Base-by-base conservation (phyloP, 2,329 filamentous ascomycete species). In the Fusarium clavum region DNA sequence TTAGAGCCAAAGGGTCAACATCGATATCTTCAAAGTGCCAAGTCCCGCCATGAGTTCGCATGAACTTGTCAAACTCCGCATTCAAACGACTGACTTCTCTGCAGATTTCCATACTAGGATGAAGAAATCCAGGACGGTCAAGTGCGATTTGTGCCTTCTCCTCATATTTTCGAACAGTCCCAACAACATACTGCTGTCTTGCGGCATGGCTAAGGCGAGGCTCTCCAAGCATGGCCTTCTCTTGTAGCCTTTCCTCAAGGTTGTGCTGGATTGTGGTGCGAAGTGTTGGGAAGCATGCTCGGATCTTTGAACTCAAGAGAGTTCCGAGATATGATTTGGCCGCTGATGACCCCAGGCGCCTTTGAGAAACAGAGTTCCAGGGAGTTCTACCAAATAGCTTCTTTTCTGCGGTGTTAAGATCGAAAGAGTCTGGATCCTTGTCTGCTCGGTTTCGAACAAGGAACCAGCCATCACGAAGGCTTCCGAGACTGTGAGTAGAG, bases 271-370 rank as follows among this genome's bases (percentile, higher is more conserved):
- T 73, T 0, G 64, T 72, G 0, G 44, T 55, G 25, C 75, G 70
- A 16, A 81, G 70, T 1, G 57, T 66, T 0, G 75, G 75, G 61
- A 82, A 83, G 13, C 77, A 78, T 0, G 61, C 64, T 5, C 74
- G 71, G 44, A 83, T 81, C 49, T 77, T 78, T 20, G 76, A 76
- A 40, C 79, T 77, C 11, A 81, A 69, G 11, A 81, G 59, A 3
- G 47, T 67, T 3, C 75, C 75, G 0, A 81, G 73, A 25, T 77
- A 73, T 4, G 60, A 66, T 30, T 78, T 77, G 9, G 81, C 69
- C 27, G 74, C 75, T 1, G 49, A 22, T 8, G 78, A 77, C 1
- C 79, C 79, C 8, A 77, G 71, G 14, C 77, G 74, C 0, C 65
- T 29, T 2, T 60, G 27, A 1, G 63, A 69, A 2, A 80, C 74